Evolutionary conservation across 768 basidiomycete species (phyloP).

Genomic region (Exsudoporus frostii): DNA sequence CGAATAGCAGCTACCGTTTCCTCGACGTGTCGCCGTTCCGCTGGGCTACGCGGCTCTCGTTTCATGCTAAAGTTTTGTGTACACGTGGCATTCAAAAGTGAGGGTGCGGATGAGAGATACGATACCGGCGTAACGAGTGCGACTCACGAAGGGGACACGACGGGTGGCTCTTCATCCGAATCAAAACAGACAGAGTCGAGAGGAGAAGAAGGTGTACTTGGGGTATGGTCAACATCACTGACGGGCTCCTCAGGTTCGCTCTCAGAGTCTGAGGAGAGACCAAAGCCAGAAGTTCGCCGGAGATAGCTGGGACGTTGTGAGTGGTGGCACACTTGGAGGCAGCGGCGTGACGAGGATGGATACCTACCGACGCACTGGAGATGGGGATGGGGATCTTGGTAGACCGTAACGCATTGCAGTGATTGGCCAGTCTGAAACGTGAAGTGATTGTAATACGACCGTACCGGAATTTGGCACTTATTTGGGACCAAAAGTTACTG

Average conservation of each 20-base stretch:
- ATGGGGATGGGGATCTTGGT: conserved; percentile 50
- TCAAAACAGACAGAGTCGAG: conserved; percentile 41
- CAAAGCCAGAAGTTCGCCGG: conserved; percentile 51
- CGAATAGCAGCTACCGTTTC: conserved; percentile 48
- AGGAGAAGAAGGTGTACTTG: conserved; percentile 33
- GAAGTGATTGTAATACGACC: background rate
- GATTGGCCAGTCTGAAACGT: conserved; percentile 1
- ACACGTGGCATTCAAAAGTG: background rate
- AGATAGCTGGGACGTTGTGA: conserved; percentile 4
- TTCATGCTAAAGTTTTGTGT: conserved; percentile 11
- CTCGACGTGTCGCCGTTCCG: conserved; percentile 37
- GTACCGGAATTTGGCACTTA: background rate
- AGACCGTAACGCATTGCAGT: conserved; percentile 51
- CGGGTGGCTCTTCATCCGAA: conserved; percentile 42
- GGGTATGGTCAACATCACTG: conserved; percentile 37
- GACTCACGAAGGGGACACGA: conserved; percentile 34
- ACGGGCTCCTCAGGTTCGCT: conserved; percentile 30
- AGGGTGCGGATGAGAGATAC: background rate
- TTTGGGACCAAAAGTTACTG: background rate
- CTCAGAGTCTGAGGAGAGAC: conserved; percentile 50
- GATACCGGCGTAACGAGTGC: background rate
- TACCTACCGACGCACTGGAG: conserved; percentile 41
- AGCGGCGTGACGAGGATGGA: conserved; percentile 8
- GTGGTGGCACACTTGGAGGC: background rate
- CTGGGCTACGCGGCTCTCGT: conserved; percentile 22